Evolutionary conservation across 1,139 yeast species (phyloP).

Genomic region (Casaregolazyma suthepensis): DNA sequence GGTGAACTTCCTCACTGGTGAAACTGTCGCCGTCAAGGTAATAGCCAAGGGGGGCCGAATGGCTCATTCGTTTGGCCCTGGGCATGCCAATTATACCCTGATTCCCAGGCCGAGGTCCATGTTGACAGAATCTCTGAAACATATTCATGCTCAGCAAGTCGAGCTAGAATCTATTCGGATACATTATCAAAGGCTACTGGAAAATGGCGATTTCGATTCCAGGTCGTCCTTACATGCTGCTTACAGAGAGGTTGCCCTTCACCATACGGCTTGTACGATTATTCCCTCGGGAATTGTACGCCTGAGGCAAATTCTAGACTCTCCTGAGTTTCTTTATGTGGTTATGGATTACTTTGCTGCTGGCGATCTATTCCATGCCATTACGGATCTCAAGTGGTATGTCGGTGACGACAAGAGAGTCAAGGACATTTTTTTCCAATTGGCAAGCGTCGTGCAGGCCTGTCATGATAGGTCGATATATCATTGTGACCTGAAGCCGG

Average conservation of each 20-base stretch:
- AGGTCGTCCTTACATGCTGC: conserved; percentile 15
- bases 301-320: conserved; percentile 60
- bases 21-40: conserved; percentile 66
- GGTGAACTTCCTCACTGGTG: conserved; percentile 45
- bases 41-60: conserved; percentile 35
- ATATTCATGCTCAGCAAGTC: conserved; percentile 5
- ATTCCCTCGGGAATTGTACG: conserved; percentile 69
- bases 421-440: conserved; percentile 68
- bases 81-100: neutral
- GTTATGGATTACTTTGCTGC: conserved; percentile 79
- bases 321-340: conserved; percentile 44
- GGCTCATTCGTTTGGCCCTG: conserved; percentile 9
- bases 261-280: conserved; percentile 53
- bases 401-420: conserved; percentile 47
- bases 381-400: conserved; percentile 61
- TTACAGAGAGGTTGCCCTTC: conserved; percentile 65
- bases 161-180: conserved; percentile 1
- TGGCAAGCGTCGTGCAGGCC: conserved; percentile 64
- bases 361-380: conserved; percentile 76
- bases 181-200: conserved; percentile 2
- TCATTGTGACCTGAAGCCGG: conserved; percentile 92
- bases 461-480: conserved; percentile 63
- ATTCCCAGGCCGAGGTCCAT: conserved; percentile 7
- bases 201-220: conserved; percentile 1
- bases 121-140: conserved; percentile 4